These are phyloP conservation scores for Ambrosia hybrid DNA, from an alignment of 140 eudicot genomes.

Conservation along the genomic window DNA sequence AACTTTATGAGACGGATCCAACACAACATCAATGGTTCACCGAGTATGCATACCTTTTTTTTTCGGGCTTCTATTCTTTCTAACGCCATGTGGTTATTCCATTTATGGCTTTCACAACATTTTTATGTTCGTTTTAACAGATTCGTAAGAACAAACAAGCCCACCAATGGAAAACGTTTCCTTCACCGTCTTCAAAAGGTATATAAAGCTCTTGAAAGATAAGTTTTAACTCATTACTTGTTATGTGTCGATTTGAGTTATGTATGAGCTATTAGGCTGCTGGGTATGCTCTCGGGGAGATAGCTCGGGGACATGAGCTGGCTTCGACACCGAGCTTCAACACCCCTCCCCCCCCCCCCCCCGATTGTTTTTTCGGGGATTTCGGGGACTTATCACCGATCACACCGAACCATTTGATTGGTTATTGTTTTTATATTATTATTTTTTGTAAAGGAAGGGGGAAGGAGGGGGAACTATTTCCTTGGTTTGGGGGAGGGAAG, in stretches of 20 bases:
- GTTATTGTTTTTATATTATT: no score
- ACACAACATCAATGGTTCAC: conserved; percentile 73
- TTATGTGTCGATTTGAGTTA: background rate
- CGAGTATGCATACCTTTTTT: conserved; percentile 46
- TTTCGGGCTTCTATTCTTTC: background rate
- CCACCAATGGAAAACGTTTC: conserved; percentile 62
- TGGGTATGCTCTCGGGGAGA: no score
- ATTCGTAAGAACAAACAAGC: conserved; percentile 57
- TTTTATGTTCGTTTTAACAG: conserved; percentile 32
- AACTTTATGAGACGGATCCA: conserved; percentile 87
- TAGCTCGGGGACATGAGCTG: no score
- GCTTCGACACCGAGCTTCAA: no score
- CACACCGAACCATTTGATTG: no score
- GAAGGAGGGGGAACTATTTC: no score
- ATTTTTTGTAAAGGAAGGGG: no score
- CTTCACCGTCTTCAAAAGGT: conserved; percentile 80
- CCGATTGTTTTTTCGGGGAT: no score
- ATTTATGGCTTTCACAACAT: background rate
- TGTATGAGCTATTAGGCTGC: background rate
- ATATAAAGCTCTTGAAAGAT: background rate
- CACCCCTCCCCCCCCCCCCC: no score
- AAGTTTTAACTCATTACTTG: background rate
- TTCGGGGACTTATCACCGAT: no score
- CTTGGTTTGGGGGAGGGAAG: no score
- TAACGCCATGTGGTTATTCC: background rate